Percentiles rank a stretch among this genome's conserved stretches.
Evolutionary conservation across 805 yeast genomes (phyloP).

Genomic region (Clavispora vitiphila): DNA sequence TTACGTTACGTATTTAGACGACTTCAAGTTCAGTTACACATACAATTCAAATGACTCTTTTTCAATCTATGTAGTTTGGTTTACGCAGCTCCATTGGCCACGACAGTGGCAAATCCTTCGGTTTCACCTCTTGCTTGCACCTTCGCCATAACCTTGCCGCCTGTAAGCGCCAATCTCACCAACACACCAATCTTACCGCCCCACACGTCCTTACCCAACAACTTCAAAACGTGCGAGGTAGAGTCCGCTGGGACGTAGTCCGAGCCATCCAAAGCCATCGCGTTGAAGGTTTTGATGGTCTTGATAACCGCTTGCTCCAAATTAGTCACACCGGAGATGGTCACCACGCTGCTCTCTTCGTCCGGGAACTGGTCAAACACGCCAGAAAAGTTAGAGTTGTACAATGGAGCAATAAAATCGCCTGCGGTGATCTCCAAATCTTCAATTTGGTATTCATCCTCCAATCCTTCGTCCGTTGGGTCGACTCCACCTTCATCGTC

Average conservation of each 20-base stretch:
- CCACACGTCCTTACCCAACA: constrained; percentile 73
- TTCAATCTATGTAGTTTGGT: neutral
- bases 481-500: constrained; percentile 62
- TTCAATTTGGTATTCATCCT: constrained; percentile 90
- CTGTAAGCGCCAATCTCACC: constrained; percentile 46
- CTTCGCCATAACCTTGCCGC: constrained; percentile 58
- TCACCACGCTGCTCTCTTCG: constrained; percentile 62
- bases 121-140: constrained; percentile 48
- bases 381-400: constrained; percentile 67
- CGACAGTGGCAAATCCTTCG: constrained; percentile 19
- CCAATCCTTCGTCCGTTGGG: constrained; percentile 74
- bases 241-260: constrained; percentile 58
- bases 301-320: constrained; percentile 44
- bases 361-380: constrained; percentile 67
- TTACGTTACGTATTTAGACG: too few relatives aligned
- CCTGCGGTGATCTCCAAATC: constrained; percentile 71
- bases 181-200: constrained; percentile 51
- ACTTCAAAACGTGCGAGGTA: constrained; percentile 66
- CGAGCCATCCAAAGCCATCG: constrained; percentile 65
- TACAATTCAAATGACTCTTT: neutral
- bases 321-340: constrained; percentile 42
- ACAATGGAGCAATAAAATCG: constrained; percentile 75
- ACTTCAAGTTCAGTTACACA: too few relatives aligned
- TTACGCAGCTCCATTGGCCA: constrained; percentile 10
- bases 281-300: constrained; percentile 45